Base-by-base conservation (phyloP, 2,329 filamentous ascomycete genomes). In the Talaromyces sp. region DNA sequence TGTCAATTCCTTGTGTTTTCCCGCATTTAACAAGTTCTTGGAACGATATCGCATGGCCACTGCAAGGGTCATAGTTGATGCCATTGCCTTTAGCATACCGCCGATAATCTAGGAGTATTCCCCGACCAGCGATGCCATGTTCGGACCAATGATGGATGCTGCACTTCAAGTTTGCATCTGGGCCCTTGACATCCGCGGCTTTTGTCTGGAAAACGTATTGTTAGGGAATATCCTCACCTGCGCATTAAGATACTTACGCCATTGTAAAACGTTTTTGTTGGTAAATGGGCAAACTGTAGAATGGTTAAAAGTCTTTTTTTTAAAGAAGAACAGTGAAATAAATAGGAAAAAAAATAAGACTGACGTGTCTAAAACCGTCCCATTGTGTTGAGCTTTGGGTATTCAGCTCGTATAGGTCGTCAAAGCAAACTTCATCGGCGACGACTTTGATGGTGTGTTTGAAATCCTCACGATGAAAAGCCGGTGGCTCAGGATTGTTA, bases 1-100 rank as follows among this genome's bases (percentile, higher is more conserved):
- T 87, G 63, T 88, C 83, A 30, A 90, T 77, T 0, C 83, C 83
- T 65, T 90, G 86, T 40, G 82, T 76, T 36, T 76, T 76, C 0
- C 86, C 89, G 36, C 86, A 85, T 8, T 81, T 79, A 59, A 84
- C 82, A 0, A 92, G 78, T 0, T 87, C 81, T 0, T 78, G 69
- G 1, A 82, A 74, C 0, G 79, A 81, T 69, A 89, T 87, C 31
- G 80, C 77, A 67, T 86, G 77, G 0, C 78, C 75, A 3, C 79
- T 79, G 56, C 85, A 80, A 0, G 85, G 79, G 65, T 84, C 77
- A 63, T 82, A 85, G 4, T 73, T 64, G 31, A 82, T 80, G 12
- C 81, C 79, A 59, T 83, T 80, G 8, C 78, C 78, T 56, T 82
- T 77, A 9, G 82, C 79, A 59, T 82, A 86, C 9, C 70, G 65